Evolutionary conservation across 768 basidiomycete genomes (phyloP), one percentile per base, ranked within the genome.

Genomic region (Suillus bovinus): DNA sequence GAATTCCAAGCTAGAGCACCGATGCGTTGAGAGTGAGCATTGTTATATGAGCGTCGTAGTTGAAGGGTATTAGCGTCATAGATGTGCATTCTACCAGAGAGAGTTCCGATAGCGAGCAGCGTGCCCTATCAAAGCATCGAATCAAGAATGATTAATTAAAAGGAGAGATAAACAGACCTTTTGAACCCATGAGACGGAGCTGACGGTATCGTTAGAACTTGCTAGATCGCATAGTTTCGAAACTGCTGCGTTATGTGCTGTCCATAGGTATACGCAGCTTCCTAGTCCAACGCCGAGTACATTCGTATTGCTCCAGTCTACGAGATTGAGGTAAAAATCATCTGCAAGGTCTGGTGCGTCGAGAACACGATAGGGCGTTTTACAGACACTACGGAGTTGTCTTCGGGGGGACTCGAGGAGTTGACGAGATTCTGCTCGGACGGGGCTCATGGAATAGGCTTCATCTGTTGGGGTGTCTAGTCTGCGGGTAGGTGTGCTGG

Each of bases 281-380:
- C 90, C 93, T 8, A 99, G 82, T 3, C 96, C 29, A n/a, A 52
- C 97, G 4, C 92, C 96, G 0, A 99, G 86, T 0, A 98, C 88
- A 71, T 99, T 99, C 5, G 93, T 96, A 59, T 88, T 90, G 3
- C 91, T 93, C 97, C 97, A 99, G 65, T 98, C 96, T 27, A 99
- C 95, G 13, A 99, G 83, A 71, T 99, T 99, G 65, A 99, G 89
- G 71, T 99, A 99, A 75, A 98, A 99, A 74, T 99, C 96, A 72
- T 99, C 96, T 33, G 94, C 94, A 14, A 99, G 86, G 60, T 99
- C 96, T 0, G 96, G 97, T 9, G 96, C 96, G 72, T 99, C 96
- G 38, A 99, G 84, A 1, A 98, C 96, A 62, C 97, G 87, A 79
- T 96, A 99, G 2, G 96, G 96, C 0, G 96, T 97, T 74, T 96